Evolutionary conservation across 805 yeast genomes (phyloP).

Genomic region (Teunomyces panamensis): DNA sequence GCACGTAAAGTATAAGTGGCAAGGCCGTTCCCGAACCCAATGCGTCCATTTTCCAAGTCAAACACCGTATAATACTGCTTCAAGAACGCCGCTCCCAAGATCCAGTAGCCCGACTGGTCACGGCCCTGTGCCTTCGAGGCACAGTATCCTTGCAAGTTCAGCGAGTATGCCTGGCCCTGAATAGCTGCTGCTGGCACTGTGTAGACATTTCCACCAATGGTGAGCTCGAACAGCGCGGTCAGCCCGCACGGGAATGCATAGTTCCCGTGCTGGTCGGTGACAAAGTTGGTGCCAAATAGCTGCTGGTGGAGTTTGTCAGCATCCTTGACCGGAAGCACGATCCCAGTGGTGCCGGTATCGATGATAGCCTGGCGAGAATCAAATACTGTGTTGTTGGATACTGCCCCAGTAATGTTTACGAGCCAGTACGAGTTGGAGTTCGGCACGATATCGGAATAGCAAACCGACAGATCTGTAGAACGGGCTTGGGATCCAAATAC

Average conservation of each 20-base stretch:
- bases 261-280: slow-evolving; percentile 56
- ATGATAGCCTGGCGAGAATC: slow-evolving; percentile 45
- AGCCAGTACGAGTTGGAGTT: slow-evolving; percentile 50
- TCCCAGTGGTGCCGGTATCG: slow-evolving; percentile 67
- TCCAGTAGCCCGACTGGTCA: slow-evolving; percentile 45
- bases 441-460: slow-evolving; percentile 35
- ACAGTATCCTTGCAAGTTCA: slow-evolving; percentile 48
- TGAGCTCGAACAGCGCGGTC: slow-evolving; percentile 31
- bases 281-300: slow-evolving; percentile 45
- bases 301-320: slow-evolving; percentile 47
- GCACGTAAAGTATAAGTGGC: not conserved
- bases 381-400: slow-evolving; percentile 13
- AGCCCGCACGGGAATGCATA: slow-evolving; percentile 60
- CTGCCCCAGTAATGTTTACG: slow-evolving; percentile 35
- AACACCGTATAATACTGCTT: slow-evolving; percentile 55
- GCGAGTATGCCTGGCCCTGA: slow-evolving; percentile 46
- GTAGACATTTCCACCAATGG: slow-evolving; percentile 46
- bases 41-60: slow-evolving; percentile 45
- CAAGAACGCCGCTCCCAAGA: slow-evolving; percentile 62
- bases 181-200: slow-evolving; percentile 42
- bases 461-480: slow-evolving; percentile 29
- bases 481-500: slow-evolving; percentile 21
- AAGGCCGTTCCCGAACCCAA: slow-evolving; percentile 46
- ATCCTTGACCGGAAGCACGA: slow-evolving; percentile 53
- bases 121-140: slow-evolving; percentile 64